Evolutionary conservation across 2,329 filamentous ascomycete genomes (phyloP).

Genomic region (Colletotrichum horii): DNA sequence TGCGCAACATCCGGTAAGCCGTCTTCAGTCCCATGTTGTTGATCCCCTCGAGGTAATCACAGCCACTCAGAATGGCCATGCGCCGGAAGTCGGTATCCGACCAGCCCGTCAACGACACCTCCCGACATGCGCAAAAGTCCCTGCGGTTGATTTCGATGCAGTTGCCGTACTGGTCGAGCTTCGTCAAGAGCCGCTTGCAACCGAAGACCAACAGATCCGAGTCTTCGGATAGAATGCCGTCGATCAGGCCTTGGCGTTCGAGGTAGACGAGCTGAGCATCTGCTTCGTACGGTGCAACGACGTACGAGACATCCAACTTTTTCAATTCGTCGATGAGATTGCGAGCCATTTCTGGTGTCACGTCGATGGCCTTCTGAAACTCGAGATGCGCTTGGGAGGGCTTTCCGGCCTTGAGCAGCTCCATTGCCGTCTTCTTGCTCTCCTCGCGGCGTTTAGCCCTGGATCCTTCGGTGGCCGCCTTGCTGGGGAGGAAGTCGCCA

Average conservation of each 20-base stretch:
- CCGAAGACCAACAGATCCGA: conserved; percentile 96
- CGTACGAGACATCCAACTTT: conserved; percentile 77
- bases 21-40: conserved; percentile 90
- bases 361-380: conserved; percentile 92
- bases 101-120: conserved; percentile 90
- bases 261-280: conserved; percentile 97
- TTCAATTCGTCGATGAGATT: conserved; percentile 92
- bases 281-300: conserved; percentile 96
- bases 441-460: conserved; percentile 78
- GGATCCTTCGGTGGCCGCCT: conserved; percentile 82
- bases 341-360: conserved; percentile 95
- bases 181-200: conserved; percentile 87
- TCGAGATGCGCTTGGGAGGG: conserved; percentile 80
- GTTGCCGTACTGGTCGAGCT: conserved; percentile 91
- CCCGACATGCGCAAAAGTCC: conserved; percentile 87
- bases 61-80: conserved; percentile 97
- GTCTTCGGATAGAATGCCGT: conserved; percentile 93
- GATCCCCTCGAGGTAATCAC: conserved; percentile 91
- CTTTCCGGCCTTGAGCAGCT: conserved; percentile 83
- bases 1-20: conserved; percentile 87
- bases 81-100: conserved; percentile 87
- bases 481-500: conserved; percentile 93
- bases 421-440: conserved; percentile 76
- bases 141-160: conserved; percentile 90
- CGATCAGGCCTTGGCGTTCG: conserved; percentile 81